Conservation (phyloP, 129 eudicot genomes). For the Artemisia annua region DNA sequence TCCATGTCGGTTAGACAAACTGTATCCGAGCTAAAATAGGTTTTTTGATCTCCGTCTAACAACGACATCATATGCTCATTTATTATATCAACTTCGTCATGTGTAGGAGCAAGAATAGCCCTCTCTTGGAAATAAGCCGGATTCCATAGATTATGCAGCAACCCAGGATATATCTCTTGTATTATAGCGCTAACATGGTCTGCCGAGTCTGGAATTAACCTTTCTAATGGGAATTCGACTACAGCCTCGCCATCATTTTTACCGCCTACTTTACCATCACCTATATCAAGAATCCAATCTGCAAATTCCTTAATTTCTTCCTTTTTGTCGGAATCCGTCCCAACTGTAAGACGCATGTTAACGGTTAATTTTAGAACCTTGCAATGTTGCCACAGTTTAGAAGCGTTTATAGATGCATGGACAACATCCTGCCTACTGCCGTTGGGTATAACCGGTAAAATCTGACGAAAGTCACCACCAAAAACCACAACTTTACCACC, state of each 20-base stretch:
- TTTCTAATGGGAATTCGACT: background rate
- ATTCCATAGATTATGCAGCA: too few species aligned
- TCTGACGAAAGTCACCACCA: background rate
- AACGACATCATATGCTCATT: too few species aligned
- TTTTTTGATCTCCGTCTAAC: too few species aligned
- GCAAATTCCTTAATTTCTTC: background rate
- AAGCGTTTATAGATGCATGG: background rate
- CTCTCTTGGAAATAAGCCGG: too few species aligned
- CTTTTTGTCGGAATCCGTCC: background rate
- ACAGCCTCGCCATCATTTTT: background rate
- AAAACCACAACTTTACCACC: background rate
- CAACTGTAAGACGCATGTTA: background rate
- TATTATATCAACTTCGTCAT: too few species aligned
- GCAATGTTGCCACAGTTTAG: background rate
- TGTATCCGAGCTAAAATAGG: too few species aligned
- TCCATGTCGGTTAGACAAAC: too few species aligned
- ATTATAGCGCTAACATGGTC: too few species aligned
- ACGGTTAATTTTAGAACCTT: background rate
- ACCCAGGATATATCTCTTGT: too few species aligned
- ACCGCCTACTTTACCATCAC: background rate
- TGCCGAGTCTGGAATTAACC: too few species aligned
- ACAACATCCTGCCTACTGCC: background rate
- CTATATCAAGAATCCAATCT: background rate
- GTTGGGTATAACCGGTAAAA: background rate
- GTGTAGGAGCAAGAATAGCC: too few species aligned